Base-by-base conservation (phyloP, 2,329 filamentous ascomycete genomes). In the Xylaria arbuscula region DNA sequence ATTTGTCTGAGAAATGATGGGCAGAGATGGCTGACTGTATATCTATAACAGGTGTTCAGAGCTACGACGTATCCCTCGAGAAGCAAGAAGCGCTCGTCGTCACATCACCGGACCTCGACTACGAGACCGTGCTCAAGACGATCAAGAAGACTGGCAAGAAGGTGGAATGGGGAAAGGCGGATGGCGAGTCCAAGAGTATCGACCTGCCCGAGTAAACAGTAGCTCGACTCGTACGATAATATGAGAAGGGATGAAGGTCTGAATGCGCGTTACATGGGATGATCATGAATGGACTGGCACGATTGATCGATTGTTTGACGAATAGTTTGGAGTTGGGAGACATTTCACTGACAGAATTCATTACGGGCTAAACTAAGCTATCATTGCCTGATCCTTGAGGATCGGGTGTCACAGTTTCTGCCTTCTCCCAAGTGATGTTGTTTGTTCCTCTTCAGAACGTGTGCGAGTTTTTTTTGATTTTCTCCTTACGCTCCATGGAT, bases 111-210 rank as follows among this genome's bases (percentile, higher is more conserved):
- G 84, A 82, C 64, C 86, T 97, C 71, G 85, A 88, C 67, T 97
- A 95, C 84, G 89, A 93, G 73, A 93, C 89, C 57, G 93, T 97
- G 67, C 89, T 97, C 69, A 86, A 88, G 79, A 97, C 93, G 80
- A 97, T 98, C 81, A 90, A 92, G 87, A 97, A 97, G 89, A 97
- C 94, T 13, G 94, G 94, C 77, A 98, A 98, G 89, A 92, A 91
- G 78, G 90, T 98, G 79, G 97, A 92, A 82, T 89, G 86, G 34
- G 92, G 87, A 74, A 88, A 89, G 84, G 90, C 87, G 28, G 91
- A 94, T 78, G 92, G 92, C 63, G 85, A 87, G 68, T 78, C 79
- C 66, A 82, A 83, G 79, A 85, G 85, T 69, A 80, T 89, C 70
- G 84, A 84, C 76, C 75, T 87, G 34, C 73, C 80, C 34, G 80